Conservation (phyloP, 257 asterid species). For the Solanum piurae region DNA sequence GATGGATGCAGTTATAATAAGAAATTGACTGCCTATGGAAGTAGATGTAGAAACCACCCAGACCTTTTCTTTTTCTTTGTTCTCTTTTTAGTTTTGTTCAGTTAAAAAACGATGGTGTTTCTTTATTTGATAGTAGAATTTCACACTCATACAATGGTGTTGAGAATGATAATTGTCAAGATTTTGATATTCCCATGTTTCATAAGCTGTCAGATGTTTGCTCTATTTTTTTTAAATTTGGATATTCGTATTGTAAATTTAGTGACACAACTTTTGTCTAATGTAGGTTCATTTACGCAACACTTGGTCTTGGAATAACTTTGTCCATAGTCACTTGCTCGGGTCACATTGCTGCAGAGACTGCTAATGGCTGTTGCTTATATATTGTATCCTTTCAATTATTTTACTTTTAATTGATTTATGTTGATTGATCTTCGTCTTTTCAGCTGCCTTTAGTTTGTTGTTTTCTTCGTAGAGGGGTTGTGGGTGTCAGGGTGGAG, state of each 20-base stretch:
- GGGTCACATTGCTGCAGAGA: constrained; percentile 67
- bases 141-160: not conserved
- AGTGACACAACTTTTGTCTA: not conserved
- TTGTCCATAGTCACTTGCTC: constrained; percentile 42
- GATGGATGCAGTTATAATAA: not conserved
- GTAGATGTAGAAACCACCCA: not conserved
- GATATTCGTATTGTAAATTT: not conserved
- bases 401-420: not conserved
- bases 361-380: constrained; percentile 57
- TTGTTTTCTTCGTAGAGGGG: not conserved
- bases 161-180: not conserved
- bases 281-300: constrained; percentile 55
- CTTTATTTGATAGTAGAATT: not conserved
- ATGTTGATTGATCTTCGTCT: not conserved
- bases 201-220: not conserved
- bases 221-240: not conserved
- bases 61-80: not conserved
- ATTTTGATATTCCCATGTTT: not conserved
- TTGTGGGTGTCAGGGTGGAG: not conserved
- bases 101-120: not conserved
- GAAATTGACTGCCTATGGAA: not conserved
- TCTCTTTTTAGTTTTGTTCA: not conserved
- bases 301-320: constrained; percentile 44
- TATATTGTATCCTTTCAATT: constrained; percentile 44
- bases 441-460: not conserved